Evolutionary conservation across 2,329 filamentous ascomycete species (phyloP).

Genomic region (Curvularia lunata): DNA sequence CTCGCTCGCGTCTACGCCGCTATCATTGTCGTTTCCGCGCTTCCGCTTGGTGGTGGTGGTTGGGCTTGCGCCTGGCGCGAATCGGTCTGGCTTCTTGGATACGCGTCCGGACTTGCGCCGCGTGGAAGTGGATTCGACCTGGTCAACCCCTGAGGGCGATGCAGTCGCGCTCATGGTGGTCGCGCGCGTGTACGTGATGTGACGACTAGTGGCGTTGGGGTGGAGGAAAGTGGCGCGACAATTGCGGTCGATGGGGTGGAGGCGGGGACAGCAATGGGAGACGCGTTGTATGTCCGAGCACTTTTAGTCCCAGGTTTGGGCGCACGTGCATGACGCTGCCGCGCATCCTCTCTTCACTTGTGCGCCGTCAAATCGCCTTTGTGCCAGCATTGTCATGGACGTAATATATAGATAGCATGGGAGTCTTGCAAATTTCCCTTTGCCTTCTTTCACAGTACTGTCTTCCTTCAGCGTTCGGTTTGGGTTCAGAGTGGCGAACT

Average conservation of each 20-base stretch:
- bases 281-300: conserved; percentile 24
- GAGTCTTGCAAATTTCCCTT: not conserved
- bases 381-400: not conserved
- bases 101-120: conserved; percentile 53
- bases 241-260: conserved; percentile 28
- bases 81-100: conserved; percentile 45
- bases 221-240: conserved; percentile 22
- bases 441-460: not conserved
- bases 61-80: conserved; percentile 40
- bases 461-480: not conserved
- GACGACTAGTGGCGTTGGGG: conserved; percentile 12
- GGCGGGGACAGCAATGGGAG: conserved; percentile 28
- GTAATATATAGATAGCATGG: not conserved
- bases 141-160: conserved; percentile 31
- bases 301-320: conserved; percentile 23
- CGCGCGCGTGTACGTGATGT: conserved; percentile 23
- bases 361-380: not conserved
- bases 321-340: conserved; percentile 19
- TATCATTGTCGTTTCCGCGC: conserved; percentile 40
- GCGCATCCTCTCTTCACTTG: conserved; percentile 6
- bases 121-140: conserved; percentile 36
- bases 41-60: conserved; percentile 46
- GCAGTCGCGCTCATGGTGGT: conserved; percentile 42
- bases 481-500: not conserved
- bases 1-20: conserved; percentile 38